A percentile compares a stretch with the other conserved stretches of the same genome.
Evolutionary conservation across 345 rosid species (phyloP).

Genomic region (Populus pruinosa): DNA sequence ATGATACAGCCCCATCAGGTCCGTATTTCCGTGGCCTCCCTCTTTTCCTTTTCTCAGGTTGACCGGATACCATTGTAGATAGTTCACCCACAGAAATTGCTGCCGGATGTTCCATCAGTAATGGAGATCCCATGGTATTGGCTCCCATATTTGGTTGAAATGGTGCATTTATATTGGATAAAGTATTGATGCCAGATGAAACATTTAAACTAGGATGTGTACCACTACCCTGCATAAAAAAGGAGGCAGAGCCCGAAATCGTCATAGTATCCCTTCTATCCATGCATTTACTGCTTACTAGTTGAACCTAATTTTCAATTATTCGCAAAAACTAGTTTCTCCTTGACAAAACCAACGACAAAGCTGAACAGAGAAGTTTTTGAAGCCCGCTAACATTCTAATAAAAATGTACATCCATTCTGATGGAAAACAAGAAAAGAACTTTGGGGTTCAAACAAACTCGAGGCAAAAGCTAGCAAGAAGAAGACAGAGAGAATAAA

Average conservation of each 20-base stretch:
- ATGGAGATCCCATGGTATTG: conserved; percentile 44
- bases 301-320: conserved; percentile 19
- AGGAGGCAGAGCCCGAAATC: conserved; percentile 71
- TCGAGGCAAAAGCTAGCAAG: conserved; percentile 9
- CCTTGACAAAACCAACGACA: neutral
- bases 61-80: conserved; percentile 37
- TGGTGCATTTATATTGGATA: conserved; percentile 46
- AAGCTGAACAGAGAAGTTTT: no score
- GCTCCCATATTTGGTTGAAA: conserved; percentile 56
- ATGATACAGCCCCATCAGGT: conserved; percentile 65
- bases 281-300: conserved; percentile 67
- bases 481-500: conserved; percentile 1
- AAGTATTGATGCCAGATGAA: conserved; percentile 52
- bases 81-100: conserved; percentile 46
- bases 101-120: conserved; percentile 53
- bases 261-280: conserved; percentile 88
- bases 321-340: conserved; percentile 3
- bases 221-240: conserved; percentile 78
- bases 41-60: conserved; percentile 69
- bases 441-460: conserved; percentile 7
- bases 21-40: conserved; percentile 93
- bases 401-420: conserved; percentile 15
- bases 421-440: conserved; percentile 1
- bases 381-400: neutral
- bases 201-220: conserved; percentile 57